Evolutionary conservation across 306 rosid genomes (phyloP), one percentile per base, ranked within the genome.

Genomic region (Fragaria nilgerrensis): DNA sequence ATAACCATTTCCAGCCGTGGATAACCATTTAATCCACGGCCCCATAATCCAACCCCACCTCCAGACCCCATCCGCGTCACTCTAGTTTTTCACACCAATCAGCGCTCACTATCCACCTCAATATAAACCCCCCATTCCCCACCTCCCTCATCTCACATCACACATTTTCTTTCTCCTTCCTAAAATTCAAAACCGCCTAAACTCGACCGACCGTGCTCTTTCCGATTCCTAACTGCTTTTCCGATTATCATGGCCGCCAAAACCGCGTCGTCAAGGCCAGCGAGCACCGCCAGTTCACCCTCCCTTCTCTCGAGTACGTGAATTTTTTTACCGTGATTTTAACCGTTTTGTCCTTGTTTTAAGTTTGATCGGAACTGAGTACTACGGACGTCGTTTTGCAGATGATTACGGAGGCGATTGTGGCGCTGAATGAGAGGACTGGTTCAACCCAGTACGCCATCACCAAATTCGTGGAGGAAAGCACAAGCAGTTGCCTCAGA

Each of bases 381-480:
- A 29, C n/a, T n/a, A n/a, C 27, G 69, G 41, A n/a, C 10, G 32
- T 27, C 32, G 3, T 13, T 74, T 56, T 56, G 1, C 32, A 81
- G 89, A 86, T 86, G 89, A 83, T 86, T 36, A 80, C 83, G 2
- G 84, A 75, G 53, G 87, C 87, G 65, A 86, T 86, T n/a, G 80
- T 78, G 27, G 29, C 83, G 2, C 68, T 86, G 68, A 86, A 86
- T 70, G 89, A 86, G 80, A 80, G 85, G 55, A 81, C 89, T 0
- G 85, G 89, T 0, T 86, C 87, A 64, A 86, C 87, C 56, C 87
- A 86, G 85, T 80, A 83, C 77, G 89, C 89, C 53, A 86, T 86
- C 19, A 72, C 85, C 34, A 83, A 83, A 68, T 86, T 49, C 78
- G 77, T 32, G 34, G 89, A 86, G 59, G 89, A 86, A 83, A 81